Percentiles rank a stretch among this genome's conserved stretches.
These are phyloP conservation scores for Cytidiella melzeri DNA, from an alignment of 768 basidiomycete genomes.

Conservation along the genomic window DNA sequence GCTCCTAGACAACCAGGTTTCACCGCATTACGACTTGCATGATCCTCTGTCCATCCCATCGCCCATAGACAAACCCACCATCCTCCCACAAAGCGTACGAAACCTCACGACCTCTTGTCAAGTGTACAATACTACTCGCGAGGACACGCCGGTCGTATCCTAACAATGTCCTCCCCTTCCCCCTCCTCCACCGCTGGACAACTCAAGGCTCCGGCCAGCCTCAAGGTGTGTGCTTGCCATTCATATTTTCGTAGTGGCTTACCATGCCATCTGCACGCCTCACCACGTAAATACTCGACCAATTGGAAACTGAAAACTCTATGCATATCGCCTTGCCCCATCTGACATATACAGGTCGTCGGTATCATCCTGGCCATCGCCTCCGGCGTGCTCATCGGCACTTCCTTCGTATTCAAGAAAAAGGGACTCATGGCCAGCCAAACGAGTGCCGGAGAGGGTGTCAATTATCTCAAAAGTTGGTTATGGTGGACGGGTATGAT, in stretches of 20 bases:
- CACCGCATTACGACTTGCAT: too few species aligned
- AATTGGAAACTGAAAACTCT: not conserved
- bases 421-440: conserved; percentile 80
- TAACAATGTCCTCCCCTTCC: conserved; percentile 15
- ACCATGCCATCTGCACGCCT: not conserved
- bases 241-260: not conserved
- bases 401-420: conserved; percentile 97
- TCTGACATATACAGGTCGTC: conserved; percentile 42
- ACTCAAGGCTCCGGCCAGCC: conserved; percentile 18
- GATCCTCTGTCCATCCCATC: not conserved
- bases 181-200: conserved; percentile 16
- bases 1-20: conserved; percentile 1
- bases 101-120: not conserved
- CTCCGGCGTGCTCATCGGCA: conserved; percentile 87
- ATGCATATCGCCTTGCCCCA: not conserved
- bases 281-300: not conserved
- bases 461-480: conserved; percentile 88
- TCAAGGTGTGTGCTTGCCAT: conserved; percentile 19
- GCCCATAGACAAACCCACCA: not conserved
- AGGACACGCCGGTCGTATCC: conserved; percentile 2
- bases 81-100: not conserved
- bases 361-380: conserved; percentile 70
- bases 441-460: conserved; percentile 83
- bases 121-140: not conserved
- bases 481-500: conserved; percentile 96